Evolutionary conservation across 345 rosid species (phyloP).

Genomic region (Pistacia vera): DNA sequence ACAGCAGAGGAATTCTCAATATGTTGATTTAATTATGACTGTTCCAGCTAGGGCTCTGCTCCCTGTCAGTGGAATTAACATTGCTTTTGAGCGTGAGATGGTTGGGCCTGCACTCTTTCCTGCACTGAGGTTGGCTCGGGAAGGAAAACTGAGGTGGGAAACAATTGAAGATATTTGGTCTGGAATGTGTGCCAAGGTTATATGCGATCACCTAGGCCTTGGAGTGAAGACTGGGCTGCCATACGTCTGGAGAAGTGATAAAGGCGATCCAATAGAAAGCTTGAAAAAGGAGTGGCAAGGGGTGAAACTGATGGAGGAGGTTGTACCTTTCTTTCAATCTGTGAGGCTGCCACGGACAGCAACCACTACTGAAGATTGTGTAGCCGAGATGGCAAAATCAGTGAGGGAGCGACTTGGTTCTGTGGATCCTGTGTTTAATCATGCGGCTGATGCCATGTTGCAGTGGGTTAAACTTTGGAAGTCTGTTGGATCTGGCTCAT

Average conservation of each 20-base stretch:
- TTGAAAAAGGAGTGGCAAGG: constrained; percentile 98
- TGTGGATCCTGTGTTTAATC: constrained; percentile 59
- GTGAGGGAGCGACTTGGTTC: constrained; percentile 71
- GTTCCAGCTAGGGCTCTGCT: constrained; percentile 65
- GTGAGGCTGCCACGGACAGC: constrained; percentile 58
- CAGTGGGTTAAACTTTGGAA: constrained; percentile 84
- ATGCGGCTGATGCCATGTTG: constrained; percentile 71
- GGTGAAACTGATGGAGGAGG: constrained; percentile 90
- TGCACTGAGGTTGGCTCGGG: constrained; percentile 70
- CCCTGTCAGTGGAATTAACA: constrained; percentile 90
- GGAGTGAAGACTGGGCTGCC: constrained; percentile 93
- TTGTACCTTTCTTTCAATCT: constrained; percentile 80
- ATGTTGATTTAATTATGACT: constrained; percentile 89
- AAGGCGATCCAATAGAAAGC: constrained; percentile 78
- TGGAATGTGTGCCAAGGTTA: constrained; percentile 87
- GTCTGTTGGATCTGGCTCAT: constrained; percentile 45
- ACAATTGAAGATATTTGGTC: constrained; percentile 94
- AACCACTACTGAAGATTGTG: constrained; percentile 64
- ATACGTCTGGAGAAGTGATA: constrained; percentile 87
- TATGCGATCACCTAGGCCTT: constrained; percentile 77
- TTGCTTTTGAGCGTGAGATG: constrained; percentile 74
- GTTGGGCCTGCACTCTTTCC: constrained; percentile 85
- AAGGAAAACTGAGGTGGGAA: constrained; percentile 95
- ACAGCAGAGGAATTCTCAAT: constrained; percentile 59
- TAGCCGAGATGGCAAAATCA: constrained; percentile 61